Evolutionary conservation across 2,329 filamentous ascomycete species (phyloP).

Genomic region (Fusarium sp.): DNA sequence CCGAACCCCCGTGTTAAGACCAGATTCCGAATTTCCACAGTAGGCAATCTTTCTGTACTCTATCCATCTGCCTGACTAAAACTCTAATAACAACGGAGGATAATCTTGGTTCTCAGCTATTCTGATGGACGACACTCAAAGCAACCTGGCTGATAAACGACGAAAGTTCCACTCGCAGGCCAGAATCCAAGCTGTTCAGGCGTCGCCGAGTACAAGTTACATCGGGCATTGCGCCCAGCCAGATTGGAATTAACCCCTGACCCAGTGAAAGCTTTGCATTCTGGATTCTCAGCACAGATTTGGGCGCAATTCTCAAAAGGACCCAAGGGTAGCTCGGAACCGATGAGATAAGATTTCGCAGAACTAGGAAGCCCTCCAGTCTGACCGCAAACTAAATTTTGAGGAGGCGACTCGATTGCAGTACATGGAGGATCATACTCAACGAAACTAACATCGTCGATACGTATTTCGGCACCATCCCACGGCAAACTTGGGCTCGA

Average conservation of each 20-base stretch:
- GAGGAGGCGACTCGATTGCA: neutral
- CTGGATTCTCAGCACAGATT: neutral
- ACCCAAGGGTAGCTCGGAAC: neutral
- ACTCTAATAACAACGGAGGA: no score
- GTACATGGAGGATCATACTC: neutral
- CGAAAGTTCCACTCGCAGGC: neutral
- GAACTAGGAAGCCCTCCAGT: neutral
- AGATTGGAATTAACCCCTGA: neutral
- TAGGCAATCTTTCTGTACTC: no score
- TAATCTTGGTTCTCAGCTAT: neutral
- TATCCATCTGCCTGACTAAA: no score
- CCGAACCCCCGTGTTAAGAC: no score
- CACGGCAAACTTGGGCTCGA: neutral
- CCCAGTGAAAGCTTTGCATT: neutral
- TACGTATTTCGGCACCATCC: neutral
- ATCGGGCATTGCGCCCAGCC: neutral
- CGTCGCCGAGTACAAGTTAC: neutral
- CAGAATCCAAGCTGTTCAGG: neutral
- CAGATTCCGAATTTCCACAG: no score
- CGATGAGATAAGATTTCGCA: neutral
- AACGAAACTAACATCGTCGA: neutral
- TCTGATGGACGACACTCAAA: neutral
- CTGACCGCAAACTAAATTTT: neutral
- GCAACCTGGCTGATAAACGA: neutral
- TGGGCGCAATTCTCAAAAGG: neutral